phyloP scores from a whole-genome alignment of 371 early-diverging fungal genomes.

The Rhizomucor miehei region DNA sequence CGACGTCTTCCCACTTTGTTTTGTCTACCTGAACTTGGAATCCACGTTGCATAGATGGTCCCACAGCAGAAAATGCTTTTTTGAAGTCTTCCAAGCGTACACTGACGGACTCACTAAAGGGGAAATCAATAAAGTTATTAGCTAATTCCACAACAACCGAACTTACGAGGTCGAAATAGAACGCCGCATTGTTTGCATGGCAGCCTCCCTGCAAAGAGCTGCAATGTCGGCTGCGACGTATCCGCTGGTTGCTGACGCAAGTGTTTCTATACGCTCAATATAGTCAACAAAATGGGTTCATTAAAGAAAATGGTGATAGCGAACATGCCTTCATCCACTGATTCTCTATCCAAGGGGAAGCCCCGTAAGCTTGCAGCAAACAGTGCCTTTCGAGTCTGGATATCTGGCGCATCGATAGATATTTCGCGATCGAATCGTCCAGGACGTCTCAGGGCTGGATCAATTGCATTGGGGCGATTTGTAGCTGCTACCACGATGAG shows the following conservation, averaged over 20 bases:
- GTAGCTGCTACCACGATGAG: slow-evolving; percentile 97
- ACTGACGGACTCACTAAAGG: slow-evolving; percentile 7
- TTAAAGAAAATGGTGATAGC: no score
- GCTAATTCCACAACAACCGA: no score
- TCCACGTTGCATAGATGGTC: slow-evolving; percentile 67
- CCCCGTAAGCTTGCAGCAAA: slow-evolving; percentile 51
- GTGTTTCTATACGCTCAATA: slow-evolving; percentile 21
- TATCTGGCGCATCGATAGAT: slow-evolving; percentile 77
- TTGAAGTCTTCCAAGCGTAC: slow-evolving; percentile 58
- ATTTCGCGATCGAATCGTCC: slow-evolving; percentile 98
- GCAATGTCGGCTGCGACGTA: slow-evolving; percentile 98
- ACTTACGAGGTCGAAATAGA: not conserved
- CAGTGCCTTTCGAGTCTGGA: slow-evolving; percentile 58
- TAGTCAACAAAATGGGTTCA: not conserved
- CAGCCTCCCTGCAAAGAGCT: slow-evolving; percentile 88
- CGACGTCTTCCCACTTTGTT: slow-evolving; percentile 86
- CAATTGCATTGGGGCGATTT: slow-evolving; percentile 97
- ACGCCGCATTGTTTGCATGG: slow-evolving; percentile 43
- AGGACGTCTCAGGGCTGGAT: slow-evolving; percentile 96
- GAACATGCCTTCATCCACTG: slow-evolving; percentile 42
- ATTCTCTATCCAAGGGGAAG: slow-evolving; percentile 50
- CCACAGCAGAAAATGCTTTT: slow-evolving; percentile 60
- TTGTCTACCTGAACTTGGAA: slow-evolving; percentile 59
- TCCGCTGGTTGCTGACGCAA: slow-evolving; percentile 90
- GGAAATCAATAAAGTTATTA: no score